These are phyloP conservation scores for Diutina pseudorugosa DNA, from an alignment of 1,139 yeast species.

Conservation along the genomic window DNA sequence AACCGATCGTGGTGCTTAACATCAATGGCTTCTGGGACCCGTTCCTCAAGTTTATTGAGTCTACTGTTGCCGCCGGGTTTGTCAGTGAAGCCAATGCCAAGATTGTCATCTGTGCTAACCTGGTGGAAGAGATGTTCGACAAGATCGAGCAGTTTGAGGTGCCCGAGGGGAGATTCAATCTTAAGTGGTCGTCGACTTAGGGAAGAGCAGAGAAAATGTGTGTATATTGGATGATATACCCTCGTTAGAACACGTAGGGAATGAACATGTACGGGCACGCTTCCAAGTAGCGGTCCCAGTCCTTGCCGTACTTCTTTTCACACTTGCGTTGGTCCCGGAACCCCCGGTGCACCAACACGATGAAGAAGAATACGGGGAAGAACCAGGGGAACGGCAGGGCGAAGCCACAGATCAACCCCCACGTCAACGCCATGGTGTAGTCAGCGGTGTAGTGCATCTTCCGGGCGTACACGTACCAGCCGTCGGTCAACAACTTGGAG, in stretches of 20 bases:
- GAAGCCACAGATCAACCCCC: conserved; percentile 90
- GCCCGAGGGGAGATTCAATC: conserved; percentile 68
- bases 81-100: conserved; percentile 55
- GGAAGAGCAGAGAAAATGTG: background rate
- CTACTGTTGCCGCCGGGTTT: conserved; percentile 51
- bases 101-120: conserved; percentile 56
- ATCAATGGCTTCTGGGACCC: conserved; percentile 72
- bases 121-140: conserved; percentile 54
- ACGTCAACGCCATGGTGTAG: conserved; percentile 71
- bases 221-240: background rate
- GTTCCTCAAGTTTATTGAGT: conserved; percentile 45
- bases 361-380: conserved; percentile 81
- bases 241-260: conserved; percentile 61
- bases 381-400: conserved; percentile 90
- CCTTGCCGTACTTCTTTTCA: conserved; percentile 77
- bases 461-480: conserved; percentile 89
- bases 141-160: conserved; percentile 47
- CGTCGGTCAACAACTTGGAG: conserved; percentile 73
- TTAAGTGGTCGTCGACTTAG: conserved; percentile 43
- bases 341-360: conserved; percentile 82
- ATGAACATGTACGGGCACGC: conserved; percentile 88
- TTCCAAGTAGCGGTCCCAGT: conserved; percentile 79
- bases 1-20: conserved; percentile 71
- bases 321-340: conserved; percentile 79
- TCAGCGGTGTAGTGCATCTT: conserved; percentile 95